Evolutionary conservation across 306 rosid species (phyloP).

Genomic region (Vicia villosa): DNA sequence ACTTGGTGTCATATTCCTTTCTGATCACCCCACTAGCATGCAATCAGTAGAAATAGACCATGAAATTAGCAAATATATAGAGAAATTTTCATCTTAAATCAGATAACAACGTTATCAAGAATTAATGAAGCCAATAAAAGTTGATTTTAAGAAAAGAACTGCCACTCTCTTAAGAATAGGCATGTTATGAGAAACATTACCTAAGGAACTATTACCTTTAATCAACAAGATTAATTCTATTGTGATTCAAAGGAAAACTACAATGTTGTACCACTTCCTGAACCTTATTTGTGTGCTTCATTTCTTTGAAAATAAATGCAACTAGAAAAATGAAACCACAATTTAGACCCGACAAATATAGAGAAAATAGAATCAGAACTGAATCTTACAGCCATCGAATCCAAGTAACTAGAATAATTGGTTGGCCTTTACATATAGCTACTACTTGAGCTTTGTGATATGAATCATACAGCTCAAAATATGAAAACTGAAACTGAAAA

Average conservation of each 20-base stretch:
- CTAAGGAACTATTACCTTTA: too few relatives aligned
- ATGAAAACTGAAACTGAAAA: constrained; percentile 26
- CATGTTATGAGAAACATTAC: too few relatives aligned
- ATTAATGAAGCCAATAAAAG: too few relatives aligned
- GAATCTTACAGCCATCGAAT: constrained; percentile 18
- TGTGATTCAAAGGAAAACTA: too few relatives aligned
- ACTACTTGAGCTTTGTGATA: constrained; percentile 18
- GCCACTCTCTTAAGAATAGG: too few relatives aligned
- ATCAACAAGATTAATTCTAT: too few relatives aligned
- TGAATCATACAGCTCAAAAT: neutral
- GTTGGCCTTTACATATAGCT: constrained; percentile 6
- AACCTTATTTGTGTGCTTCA: too few relatives aligned
- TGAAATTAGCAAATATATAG: neutral
- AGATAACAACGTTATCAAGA: too few relatives aligned
- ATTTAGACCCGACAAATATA: constrained; percentile 50
- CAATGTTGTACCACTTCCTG: too few relatives aligned
- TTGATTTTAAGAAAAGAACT: too few relatives aligned
- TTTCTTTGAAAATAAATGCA: too few relatives aligned
- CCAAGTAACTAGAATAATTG: constrained; percentile 15
- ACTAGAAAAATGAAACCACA: too few relatives aligned
- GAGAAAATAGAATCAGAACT: constrained; percentile 35
- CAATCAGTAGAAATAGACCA: constrained; percentile 12
- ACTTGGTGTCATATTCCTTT: constrained; percentile 78
- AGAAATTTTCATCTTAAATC: neutral
- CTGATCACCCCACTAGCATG: constrained; percentile 88